A percentile compares a stretch with the other conserved stretches of the same genome.
These are phyloP conservation scores for Sphaerulina musiva DNA, from an alignment of 2,329 filamentous ascomycete species.

Conservation along the genomic window DNA sequence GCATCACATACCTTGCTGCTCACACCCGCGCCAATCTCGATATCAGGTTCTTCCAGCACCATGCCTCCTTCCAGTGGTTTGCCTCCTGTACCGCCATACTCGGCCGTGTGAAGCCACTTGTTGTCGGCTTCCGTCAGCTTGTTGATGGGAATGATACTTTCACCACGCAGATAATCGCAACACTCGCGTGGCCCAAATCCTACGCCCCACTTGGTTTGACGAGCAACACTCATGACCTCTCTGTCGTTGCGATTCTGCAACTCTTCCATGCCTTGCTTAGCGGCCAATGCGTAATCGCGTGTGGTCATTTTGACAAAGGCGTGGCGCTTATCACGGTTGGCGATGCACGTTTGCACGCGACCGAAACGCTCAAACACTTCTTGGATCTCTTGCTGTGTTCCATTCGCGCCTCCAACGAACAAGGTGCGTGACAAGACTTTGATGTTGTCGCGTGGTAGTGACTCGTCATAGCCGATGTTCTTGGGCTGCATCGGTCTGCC, in stretches of 20 bases:
- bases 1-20: conserved; percentile 62
- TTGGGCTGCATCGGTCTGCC: conserved; percentile 51
- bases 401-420: conserved; percentile 87
- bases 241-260: conserved; percentile 74
- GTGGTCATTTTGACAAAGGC: conserved; percentile 98
- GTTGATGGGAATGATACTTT: conserved; percentile 88
- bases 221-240: conserved; percentile 60
- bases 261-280: conserved; percentile 84
- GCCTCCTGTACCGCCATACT: conserved; percentile 88
- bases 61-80: conserved; percentile 71
- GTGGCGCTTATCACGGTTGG: conserved; percentile 95
- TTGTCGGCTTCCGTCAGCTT: conserved; percentile 92
- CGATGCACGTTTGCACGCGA: conserved; percentile 91
- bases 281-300: conserved; percentile 72
- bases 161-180: conserved; percentile 85
- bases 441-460: conserved; percentile 68
- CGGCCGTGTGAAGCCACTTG: conserved; percentile 93
- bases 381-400: conserved; percentile 73
- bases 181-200: conserved; percentile 95
- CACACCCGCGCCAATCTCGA: conserved; percentile 95
- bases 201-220: conserved; percentile 89
- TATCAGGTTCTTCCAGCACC: conserved; percentile 93
- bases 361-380: conserved; percentile 75
- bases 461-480: conserved; percentile 72
- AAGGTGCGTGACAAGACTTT: conserved; percentile 91